Percentiles rank a stretch among this genome's conserved stretches.
Evolutionary conservation across 257 asterid genomes (phyloP).

Genomic region (Fraxinus quadrangulata): DNA sequence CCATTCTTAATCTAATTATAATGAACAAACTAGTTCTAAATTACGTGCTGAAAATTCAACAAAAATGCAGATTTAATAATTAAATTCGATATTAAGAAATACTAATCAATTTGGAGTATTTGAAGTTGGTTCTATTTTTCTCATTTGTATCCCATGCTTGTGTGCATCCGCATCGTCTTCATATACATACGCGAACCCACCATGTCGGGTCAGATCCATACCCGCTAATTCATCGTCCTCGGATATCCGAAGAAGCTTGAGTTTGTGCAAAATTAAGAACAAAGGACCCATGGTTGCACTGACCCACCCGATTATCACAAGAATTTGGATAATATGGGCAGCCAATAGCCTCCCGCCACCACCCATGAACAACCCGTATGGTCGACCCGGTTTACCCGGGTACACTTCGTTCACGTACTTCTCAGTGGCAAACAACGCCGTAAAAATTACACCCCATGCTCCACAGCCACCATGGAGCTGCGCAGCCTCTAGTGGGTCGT

Average conservation of each 20-base stretch:
- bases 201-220: constrained; percentile 97
- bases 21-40: constrained; percentile 15
- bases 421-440: constrained; percentile 68
- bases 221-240: constrained; percentile 87
- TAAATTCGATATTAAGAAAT: not conserved
- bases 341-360: constrained; percentile 71
- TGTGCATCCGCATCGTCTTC: constrained; percentile 45
- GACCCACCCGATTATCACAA: constrained; percentile 84
- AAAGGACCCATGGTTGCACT: constrained; percentile 85
- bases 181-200: constrained; percentile 80
- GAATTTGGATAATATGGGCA: constrained; percentile 74
- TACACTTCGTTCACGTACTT: constrained; percentile 71
- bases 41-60: constrained; percentile 11
- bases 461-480: constrained; percentile 95
- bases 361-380: constrained; percentile 89
- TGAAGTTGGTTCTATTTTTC: constrained; percentile 49
- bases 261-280: constrained; percentile 50
- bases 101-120: not conserved
- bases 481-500: constrained; percentile 93
- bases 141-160: constrained; percentile 50
- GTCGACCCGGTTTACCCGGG: constrained; percentile 54
- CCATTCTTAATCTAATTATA: not conserved
- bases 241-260: constrained; percentile 74
- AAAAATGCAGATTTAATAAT: not conserved
- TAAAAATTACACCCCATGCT: constrained; percentile 80